Conservation (phyloP, 2,329 filamentous ascomycete genomes). For the Ambrosiella xylebori region DNA sequence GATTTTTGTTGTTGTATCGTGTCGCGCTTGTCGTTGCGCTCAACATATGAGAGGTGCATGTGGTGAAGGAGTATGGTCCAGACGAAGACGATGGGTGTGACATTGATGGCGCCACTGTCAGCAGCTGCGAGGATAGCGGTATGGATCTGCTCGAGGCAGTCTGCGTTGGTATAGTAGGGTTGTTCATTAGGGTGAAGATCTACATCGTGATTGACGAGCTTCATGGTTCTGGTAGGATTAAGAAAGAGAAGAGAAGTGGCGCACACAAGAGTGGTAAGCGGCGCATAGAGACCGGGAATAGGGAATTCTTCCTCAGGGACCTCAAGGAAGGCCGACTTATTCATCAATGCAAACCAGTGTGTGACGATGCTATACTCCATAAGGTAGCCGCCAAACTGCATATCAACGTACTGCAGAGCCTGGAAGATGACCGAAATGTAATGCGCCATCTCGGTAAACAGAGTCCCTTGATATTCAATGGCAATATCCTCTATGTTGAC, state of each 20-base stretch:
- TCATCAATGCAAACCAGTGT: conserved; percentile 26
- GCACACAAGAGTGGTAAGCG: conserved; percentile 44
- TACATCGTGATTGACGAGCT: conserved; percentile 36
- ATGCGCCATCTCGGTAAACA: conserved; percentile 55
- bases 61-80: conserved; percentile 65
- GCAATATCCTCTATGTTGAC: conserved; percentile 36
- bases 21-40: conserved; percentile 43
- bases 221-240: conserved; percentile 42
- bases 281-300: conserved; percentile 11
- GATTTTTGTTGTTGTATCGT: conserved; percentile 40
- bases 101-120: conserved; percentile 37
- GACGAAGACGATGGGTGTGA: conserved; percentile 57
- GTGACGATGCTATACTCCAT: conserved; percentile 7
- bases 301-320: conserved; percentile 22
- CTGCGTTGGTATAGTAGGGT: conserved; percentile 49
- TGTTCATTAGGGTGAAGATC: conserved; percentile 25
- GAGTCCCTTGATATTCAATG: conserved; percentile 41
- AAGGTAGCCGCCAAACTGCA: conserved; percentile 9
- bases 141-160: conserved; percentile 56
- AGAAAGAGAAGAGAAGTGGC: conserved; percentile 57
- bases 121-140: conserved; percentile 48
- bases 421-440: conserved; percentile 58
- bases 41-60: conserved; percentile 46
- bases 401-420: conserved; percentile 30
- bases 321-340: conserved; percentile 51